phyloP scores from a whole-genome alignment of 495 filamentous ascomycete genomes.

The Hamigera avellanea region DNA sequence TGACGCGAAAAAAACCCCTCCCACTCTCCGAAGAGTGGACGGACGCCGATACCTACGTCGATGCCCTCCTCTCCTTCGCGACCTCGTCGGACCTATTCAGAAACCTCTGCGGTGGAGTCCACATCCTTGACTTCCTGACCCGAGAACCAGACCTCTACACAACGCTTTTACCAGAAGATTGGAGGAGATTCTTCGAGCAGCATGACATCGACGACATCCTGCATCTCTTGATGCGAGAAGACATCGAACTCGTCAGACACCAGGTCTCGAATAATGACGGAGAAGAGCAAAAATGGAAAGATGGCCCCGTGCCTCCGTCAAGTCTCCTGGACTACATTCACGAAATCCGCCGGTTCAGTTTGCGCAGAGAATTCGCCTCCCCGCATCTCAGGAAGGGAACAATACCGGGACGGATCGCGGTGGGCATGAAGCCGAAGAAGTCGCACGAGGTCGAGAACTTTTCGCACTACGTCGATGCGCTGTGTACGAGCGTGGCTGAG shows the following conservation, averaged over 20 bases:
- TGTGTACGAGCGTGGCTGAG: constrained; percentile 41
- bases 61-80: constrained; percentile 64
- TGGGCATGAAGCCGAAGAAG: constrained; percentile 96
- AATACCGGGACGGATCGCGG: constrained; percentile 56
- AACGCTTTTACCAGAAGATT: constrained; percentile 59
- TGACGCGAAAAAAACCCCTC: constrained; percentile 28
- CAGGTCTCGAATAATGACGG: constrained; percentile 3
- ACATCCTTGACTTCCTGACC: constrained; percentile 96
- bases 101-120: constrained; percentile 81
- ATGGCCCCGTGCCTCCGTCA: constrained; percentile 47
- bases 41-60: constrained; percentile 58
- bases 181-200: constrained; percentile 64
- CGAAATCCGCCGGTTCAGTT: constrained; percentile 56
- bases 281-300: constrained; percentile 30
- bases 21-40: constrained; percentile 47
- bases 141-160: constrained; percentile 68
- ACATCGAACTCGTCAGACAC: constrained; percentile 32
- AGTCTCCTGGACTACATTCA: constrained; percentile 63
- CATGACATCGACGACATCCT: constrained; percentile 63
- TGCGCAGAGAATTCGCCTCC: constrained; percentile 48
- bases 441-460: constrained; percentile 74
- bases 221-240: constrained; percentile 65
- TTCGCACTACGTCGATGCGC: constrained; percentile 45
- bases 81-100: constrained; percentile 69
- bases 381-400: constrained; percentile 20